Base-by-base conservation (phyloP, 2,329 filamentous ascomycete species). In the Cladosporium halotolerans region DNA sequence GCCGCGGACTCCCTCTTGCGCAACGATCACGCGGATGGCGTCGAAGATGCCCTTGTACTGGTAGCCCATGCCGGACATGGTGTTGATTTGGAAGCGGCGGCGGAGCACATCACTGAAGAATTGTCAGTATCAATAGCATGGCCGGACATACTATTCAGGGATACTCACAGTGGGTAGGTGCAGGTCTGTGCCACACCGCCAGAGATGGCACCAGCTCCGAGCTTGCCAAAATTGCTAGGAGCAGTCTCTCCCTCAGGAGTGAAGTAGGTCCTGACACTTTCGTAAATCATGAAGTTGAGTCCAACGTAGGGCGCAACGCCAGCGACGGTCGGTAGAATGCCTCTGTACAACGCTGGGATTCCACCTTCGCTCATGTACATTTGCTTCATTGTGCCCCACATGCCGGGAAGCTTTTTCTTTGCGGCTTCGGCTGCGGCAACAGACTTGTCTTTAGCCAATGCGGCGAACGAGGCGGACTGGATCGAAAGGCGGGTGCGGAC, bases 221-320 rank as follows among this genome's bases (percentile, higher is more conserved):
- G 78, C 68, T 97, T 99, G 51, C 92, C 84, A 50, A 82, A 70
- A 1, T 89, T 81, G 57, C 77, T 83, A 0, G 93, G 93, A 60
- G 95, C 89, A 66, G 87, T 81, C 58, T 96, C 85, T 42, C 93
- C 93, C 48, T 95, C 89, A 1, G 85, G 86, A 0, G 93, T 99
- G 61, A 99, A 78, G 61, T 86, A 85, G 64, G 84, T 83, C 56
- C 93, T 84, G 55, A 91, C 85, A 45, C 86, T 86, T 71, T 99
- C 93, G 72, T 99, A 99, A 5, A 89, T 89, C 90, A 97, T 97
- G 71, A 99, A 99, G 70, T 99, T 99, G 52, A 99, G 77, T 38
- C 93, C 93, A 57, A 99, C 92, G 69, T 97, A 97, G 61, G 93
- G 93, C 39, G 93, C 93, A 33, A 99, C 93, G 46, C 93, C 93